Base-by-base conservation (phyloP, 2,329 filamentous ascomycete genomes). In the Diaporthe citri region DNA sequence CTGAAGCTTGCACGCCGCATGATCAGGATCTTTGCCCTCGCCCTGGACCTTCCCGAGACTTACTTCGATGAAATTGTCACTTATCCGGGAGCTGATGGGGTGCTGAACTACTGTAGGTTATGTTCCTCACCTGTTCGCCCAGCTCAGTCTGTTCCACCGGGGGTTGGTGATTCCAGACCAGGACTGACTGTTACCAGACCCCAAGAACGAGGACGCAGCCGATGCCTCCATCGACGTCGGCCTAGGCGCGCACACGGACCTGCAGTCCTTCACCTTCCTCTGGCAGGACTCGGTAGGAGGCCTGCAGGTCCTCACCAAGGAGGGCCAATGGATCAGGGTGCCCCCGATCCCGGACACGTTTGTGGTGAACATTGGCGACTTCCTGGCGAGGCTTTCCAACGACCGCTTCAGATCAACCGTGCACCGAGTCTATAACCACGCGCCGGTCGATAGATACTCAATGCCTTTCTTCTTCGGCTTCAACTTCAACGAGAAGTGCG, bases 401-500 rank as follows among this genome's bases (percentile, higher is more conserved):
- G 86, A 89, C 76, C 83, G 80, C 22, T 88, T 88, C 77, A 87
- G 84, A 78, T 76, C 73, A 52, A 89, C 87, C 0, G 86, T 89
- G 25, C 88, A 90, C 78, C 81, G 88, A 13, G 87, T 90, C 3
- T 85, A 84, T 39, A 88, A 87, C 73, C 80, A 83, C 57, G 82
- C 83, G 0, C 77, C 78, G 0, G 80, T 80, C 13, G 87, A 87
- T 62, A 81, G 88, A 17, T 87, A 89, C 48, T 89, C 86, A 0
- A 88, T 90, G 86, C 88, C 88, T 0, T 90, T 90, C 78, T 90
- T 90, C 80, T 87, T 90, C 72, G 86, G 86, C 0, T 86, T 90
- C 74, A 89, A 90, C 77, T 87, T 88, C 66, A 87, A 90, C 71
- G 86, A 86, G 41, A 84, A 86, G 25, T 86, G 86, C 73, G 83